Conservation (phyloP, 306 rosid species). For the Albizia julibrissin region DNA sequence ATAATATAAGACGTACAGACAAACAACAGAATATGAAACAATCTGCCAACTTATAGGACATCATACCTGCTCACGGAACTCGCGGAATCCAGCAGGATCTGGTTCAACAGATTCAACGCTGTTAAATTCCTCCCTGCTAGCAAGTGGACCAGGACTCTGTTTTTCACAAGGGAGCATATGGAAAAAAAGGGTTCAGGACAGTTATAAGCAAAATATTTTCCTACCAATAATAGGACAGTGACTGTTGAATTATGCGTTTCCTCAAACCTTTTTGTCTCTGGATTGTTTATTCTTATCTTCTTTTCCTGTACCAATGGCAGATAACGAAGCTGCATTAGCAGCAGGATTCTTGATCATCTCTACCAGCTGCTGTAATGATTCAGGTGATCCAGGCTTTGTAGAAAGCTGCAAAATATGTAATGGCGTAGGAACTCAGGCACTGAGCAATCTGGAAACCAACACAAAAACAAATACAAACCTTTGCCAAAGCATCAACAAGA, state of each 20-base stretch:
- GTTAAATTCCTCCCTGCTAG: conserved; percentile 64
- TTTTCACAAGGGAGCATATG: conserved; percentile 2
- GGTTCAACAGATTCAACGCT: conserved; percentile 64
- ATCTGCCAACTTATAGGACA: conserved; percentile 17
- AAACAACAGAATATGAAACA: conserved; percentile 13
- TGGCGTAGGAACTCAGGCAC: conserved; percentile 18
- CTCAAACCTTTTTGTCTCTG: conserved; percentile 79
- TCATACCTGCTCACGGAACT: conserved; percentile 88
- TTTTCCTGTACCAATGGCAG: conserved; percentile 67
- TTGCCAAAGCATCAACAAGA: conserved; percentile 88
- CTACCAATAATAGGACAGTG: not conserved
- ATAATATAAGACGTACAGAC: not conserved
- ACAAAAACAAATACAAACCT: conserved; percentile 57
- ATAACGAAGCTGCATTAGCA: conserved; percentile 43
- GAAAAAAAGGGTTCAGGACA: not conserved
- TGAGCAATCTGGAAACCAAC: not conserved
- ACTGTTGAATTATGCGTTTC: conserved; percentile 26
- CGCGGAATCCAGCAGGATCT: conserved; percentile 90
- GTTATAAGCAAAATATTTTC: not conserved
- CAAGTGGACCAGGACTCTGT: conserved; percentile 64
- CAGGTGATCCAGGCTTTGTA: conserved; percentile 88
- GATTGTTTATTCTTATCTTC: conserved; percentile 81
- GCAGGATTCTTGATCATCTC: conserved; percentile 85
- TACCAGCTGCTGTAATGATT: conserved; percentile 81
- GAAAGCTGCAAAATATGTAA: conserved; percentile 63